phyloP scores from a whole-genome alignment of 129 eudicot species.

The Heracleum sosnowskyi region DNA sequence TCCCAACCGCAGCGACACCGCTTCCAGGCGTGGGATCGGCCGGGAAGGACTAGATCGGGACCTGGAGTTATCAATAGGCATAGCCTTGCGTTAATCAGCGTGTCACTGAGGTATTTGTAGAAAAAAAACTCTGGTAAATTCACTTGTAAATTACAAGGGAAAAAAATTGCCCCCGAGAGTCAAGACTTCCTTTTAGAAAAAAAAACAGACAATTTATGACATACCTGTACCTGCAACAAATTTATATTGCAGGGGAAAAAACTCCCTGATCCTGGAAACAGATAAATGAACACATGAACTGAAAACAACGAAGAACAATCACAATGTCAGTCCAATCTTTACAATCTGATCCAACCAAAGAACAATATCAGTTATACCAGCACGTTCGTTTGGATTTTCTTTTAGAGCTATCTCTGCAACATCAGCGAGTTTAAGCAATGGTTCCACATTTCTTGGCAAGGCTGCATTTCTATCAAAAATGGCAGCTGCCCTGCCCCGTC shows the following conservation, averaged over 20 bases:
- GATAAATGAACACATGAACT: too few species aligned
- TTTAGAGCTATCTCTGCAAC: slow-evolving; percentile 10
- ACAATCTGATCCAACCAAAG: slow-evolving; percentile 12
- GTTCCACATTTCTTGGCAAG: slow-evolving; percentile 18
- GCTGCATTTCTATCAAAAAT: slow-evolving; percentile 7
- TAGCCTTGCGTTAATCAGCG: too few species aligned
- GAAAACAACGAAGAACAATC: too few species aligned
- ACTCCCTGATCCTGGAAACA: too few species aligned
- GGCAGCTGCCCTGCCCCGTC: slow-evolving; percentile 15
- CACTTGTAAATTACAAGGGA: too few species aligned
- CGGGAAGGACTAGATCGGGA: too few species aligned
- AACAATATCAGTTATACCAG: slow-evolving; percentile 8
- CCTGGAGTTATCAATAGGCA: too few species aligned
- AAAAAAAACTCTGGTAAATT: too few species aligned
- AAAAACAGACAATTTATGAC: not conserved
- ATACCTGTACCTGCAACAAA: slow-evolving; percentile 3
- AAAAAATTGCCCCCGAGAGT: not conserved
- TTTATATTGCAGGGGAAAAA: slow-evolving; percentile 5
- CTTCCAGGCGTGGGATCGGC: too few species aligned
- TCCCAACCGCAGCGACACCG: too few species aligned
- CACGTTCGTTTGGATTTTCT: slow-evolving; percentile 7
- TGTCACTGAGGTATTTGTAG: too few species aligned
- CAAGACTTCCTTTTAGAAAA: not conserved
- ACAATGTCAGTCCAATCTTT: not conserved
- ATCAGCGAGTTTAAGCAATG: slow-evolving; percentile 6